Evolutionary conservation across 495 filamentous ascomycete species (phyloP).

Genomic region (Tuber aestivum): DNA sequence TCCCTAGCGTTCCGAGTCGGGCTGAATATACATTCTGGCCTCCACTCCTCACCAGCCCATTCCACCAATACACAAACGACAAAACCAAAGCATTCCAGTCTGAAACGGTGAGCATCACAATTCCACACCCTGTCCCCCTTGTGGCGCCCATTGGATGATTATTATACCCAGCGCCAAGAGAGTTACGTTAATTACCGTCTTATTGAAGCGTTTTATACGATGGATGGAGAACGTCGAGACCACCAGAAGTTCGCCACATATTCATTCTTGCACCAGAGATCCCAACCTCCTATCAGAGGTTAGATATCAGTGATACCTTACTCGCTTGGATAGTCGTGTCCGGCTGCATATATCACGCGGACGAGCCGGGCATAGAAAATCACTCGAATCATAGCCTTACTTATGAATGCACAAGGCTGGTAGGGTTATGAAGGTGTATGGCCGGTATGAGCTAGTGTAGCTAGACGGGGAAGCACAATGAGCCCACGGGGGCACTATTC

Average conservation of each 20-base stretch:
- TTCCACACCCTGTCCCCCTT: background rate
- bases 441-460: background rate
- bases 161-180: background rate
- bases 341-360: background rate
- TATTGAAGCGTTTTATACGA: background rate
- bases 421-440: background rate
- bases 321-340: background rate
- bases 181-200: background rate
- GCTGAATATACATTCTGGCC: background rate
- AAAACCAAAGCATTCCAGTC: background rate
- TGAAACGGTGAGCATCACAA: background rate
- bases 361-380: background rate
- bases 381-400: background rate
- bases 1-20: background rate
- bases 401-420: background rate
- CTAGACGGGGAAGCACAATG: background rate
- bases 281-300: background rate
- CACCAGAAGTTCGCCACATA: background rate
- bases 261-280: background rate
- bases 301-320: background rate
- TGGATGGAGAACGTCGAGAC: background rate
- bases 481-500: background rate
- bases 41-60: background rate
- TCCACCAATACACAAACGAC: background rate
- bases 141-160: background rate